These are phyloP conservation scores for Alternaria atra DNA, from an alignment of 2,329 filamentous ascomycete species.

Conservation along the genomic window DNA sequence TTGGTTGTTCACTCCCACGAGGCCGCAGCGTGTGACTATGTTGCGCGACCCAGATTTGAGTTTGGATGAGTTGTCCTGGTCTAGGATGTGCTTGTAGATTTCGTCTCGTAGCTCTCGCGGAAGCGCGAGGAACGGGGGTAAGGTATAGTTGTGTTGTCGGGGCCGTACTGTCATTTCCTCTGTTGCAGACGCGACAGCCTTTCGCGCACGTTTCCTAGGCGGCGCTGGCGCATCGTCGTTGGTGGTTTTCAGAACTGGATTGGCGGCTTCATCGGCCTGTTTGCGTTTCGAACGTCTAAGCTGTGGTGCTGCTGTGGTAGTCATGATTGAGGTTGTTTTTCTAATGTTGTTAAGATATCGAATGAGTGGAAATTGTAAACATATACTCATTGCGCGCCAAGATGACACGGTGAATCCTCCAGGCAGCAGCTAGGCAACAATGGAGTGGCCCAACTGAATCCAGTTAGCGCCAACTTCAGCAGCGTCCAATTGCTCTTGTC, in stretches of 20 bases:
- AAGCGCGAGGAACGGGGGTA: conserved; percentile 19
- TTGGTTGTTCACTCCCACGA: conserved; percentile 21
- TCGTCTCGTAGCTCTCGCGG: conserved; percentile 29
- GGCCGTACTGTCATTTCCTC: not conserved
- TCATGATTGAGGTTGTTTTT: not conserved
- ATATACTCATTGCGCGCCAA: not conserved
- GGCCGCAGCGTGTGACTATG: conserved; percentile 20
- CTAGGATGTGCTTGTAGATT: conserved; percentile 26
- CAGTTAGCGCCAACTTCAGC: not conserved
- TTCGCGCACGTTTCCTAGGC: conserved; percentile 5
- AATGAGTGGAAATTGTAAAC: not conserved
- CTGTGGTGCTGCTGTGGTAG: not conserved
- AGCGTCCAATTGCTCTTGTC: not conserved
- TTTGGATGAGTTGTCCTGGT: not conserved
- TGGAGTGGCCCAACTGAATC: not conserved
- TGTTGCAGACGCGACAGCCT: not conserved
- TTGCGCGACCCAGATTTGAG: conserved; percentile 12
- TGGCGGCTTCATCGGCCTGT: not conserved
- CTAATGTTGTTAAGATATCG: fast-evolving
- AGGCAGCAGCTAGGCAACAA: conserved; percentile 17
- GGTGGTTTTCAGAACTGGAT: not conserved
- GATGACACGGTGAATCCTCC: not conserved
- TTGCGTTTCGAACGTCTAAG: conserved; percentile 12
- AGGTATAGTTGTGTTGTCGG: not conserved
- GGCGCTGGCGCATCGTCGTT: not conserved